phyloP scores from a whole-genome alignment of 345 rosid species.

The Euphorbia pulcherrima region DNA sequence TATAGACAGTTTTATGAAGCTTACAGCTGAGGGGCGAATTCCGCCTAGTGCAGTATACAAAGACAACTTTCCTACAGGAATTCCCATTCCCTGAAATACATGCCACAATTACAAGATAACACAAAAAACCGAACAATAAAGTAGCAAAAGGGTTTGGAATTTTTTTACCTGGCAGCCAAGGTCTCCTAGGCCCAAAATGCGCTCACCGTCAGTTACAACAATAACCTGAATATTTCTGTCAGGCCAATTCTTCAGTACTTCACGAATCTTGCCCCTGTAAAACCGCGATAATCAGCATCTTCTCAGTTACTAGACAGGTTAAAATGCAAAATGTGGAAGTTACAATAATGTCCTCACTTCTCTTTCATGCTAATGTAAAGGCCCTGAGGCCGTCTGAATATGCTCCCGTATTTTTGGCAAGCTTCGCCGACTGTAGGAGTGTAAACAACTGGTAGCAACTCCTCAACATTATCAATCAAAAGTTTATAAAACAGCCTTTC shows the following conservation, averaged over 20 bases:
- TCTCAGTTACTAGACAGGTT: conserved; percentile 8
- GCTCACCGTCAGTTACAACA: conserved; percentile 97
- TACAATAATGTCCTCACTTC: conserved; percentile 44
- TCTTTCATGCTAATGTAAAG: conserved; percentile 93
- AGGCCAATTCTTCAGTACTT: conserved; percentile 93
- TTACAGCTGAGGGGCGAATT: conserved; percentile 32
- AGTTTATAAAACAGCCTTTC: conserved; percentile 92
- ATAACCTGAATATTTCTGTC: conserved; percentile 88
- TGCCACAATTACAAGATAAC: neutral
- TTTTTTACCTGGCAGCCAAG: conserved; percentile 93
- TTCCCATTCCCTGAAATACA: conserved; percentile 33
- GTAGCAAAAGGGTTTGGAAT: neutral
- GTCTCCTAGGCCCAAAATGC: conserved; percentile 93
- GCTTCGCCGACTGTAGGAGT: conserved; percentile 98
- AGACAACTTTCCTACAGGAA: conserved; percentile 36
- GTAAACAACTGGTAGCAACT: conserved; percentile 83
- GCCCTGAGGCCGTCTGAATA: conserved; percentile 87
- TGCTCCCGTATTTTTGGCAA: conserved; percentile 95
- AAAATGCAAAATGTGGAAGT: neutral
- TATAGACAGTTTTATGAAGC: neutral
- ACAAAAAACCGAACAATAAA: neutral
- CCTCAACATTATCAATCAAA: conserved; percentile 85
- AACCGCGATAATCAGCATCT: conserved; percentile 15
- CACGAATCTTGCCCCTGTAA: conserved; percentile 79
- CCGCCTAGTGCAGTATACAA: conserved; percentile 35